A percentile compares a stretch with the other conserved stretches of the same genome.
Evolutionary conservation across 2,329 filamentous ascomycete genomes (phyloP).

Genomic region (Alternaria sp.): DNA sequence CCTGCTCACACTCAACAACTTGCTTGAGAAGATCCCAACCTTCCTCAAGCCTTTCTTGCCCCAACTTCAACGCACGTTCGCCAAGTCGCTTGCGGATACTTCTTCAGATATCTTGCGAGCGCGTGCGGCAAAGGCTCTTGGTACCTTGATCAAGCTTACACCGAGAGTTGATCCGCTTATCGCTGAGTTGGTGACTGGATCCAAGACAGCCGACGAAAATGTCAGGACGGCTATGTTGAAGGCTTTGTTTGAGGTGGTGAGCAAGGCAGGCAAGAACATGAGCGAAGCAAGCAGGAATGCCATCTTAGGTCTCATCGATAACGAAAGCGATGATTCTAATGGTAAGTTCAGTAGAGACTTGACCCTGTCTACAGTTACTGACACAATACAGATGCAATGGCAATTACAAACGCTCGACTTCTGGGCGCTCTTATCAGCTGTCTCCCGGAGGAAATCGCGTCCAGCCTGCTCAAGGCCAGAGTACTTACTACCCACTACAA

Average conservation of each 20-base stretch:
- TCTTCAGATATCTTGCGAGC: slow-evolving; percentile 87
- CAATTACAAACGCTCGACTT: slow-evolving; percentile 88
- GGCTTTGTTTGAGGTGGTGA: slow-evolving; percentile 93
- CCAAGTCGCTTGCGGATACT: slow-evolving; percentile 91
- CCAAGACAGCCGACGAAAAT: slow-evolving; percentile 85
- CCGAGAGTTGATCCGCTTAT: slow-evolving; percentile 95
- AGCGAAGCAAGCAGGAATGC: slow-evolving; percentile 85
- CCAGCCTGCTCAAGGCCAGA: slow-evolving; percentile 69
- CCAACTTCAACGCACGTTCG: slow-evolving; percentile 95
- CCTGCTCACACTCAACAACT: slow-evolving; percentile 89
- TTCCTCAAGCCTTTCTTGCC: slow-evolving; percentile 97
- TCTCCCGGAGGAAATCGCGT: slow-evolving; percentile 75
- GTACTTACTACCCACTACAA: slow-evolving; percentile 80
- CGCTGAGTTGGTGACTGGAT: slow-evolving; percentile 90
- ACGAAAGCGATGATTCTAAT: slow-evolving; percentile 77
- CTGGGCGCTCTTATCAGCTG: slow-evolving; percentile 90
- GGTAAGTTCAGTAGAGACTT: slow-evolving; percentile 51
- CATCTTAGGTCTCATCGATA: slow-evolving; percentile 89
- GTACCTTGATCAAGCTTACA: slow-evolving; percentile 93
- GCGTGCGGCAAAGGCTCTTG: slow-evolving; percentile 90
- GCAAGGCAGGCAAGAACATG: slow-evolving; percentile 95
- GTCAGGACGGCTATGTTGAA: slow-evolving; percentile 97
- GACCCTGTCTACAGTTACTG: slow-evolving; percentile 4
- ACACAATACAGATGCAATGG: slow-evolving; percentile 66
- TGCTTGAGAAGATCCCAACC: slow-evolving; percentile 94